These are phyloP conservation scores for Parafenestella ontariensis DNA, from an alignment of 2,329 filamentous ascomycete species.

Conservation along the genomic window DNA sequence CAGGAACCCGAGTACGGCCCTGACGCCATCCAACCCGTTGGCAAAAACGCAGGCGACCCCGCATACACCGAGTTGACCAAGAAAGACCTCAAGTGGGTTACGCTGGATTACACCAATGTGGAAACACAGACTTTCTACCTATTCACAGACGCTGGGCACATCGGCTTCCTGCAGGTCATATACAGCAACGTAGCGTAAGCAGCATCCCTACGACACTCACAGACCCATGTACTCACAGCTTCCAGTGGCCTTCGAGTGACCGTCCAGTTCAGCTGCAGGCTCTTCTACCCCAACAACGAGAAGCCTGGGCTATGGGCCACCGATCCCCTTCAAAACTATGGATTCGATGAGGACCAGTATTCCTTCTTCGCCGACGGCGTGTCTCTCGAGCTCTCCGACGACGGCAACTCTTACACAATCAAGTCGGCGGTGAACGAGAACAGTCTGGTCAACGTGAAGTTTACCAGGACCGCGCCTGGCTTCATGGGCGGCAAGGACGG, in stretches of 20 bases:
- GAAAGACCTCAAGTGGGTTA: constrained; percentile 82
- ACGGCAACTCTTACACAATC: constrained; percentile 82
- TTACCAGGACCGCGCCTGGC: constrained; percentile 77
- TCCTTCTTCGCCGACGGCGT: constrained; percentile 87
- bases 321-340: constrained; percentile 76
- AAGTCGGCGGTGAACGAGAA: constrained; percentile 86
- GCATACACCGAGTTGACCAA: constrained; percentile 81
- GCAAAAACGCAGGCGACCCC: constrained; percentile 76
- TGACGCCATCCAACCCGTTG: constrained; percentile 83
- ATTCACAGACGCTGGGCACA: constrained; percentile 75
- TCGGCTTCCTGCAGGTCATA: constrained; percentile 87
- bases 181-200: constrained; percentile 94
- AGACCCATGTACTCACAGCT: constrained; percentile 22
- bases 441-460: constrained; percentile 83
- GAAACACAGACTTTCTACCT: constrained; percentile 97
- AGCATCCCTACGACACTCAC: constrained; percentile 36
- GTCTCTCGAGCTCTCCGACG: constrained; percentile 83
- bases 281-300: constrained; percentile 78
- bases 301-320: constrained; percentile 84
- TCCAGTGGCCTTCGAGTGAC: constrained; percentile 86
- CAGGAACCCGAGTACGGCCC: constrained; percentile 96
- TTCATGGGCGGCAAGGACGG: constrained; percentile 87
- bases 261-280: constrained; percentile 91
- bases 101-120: constrained; percentile 82
- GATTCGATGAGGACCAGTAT: constrained; percentile 83